phyloP scores from a whole-genome alignment of 495 filamentous ascomycete genomes.

The Penicillium lagena region DNA sequence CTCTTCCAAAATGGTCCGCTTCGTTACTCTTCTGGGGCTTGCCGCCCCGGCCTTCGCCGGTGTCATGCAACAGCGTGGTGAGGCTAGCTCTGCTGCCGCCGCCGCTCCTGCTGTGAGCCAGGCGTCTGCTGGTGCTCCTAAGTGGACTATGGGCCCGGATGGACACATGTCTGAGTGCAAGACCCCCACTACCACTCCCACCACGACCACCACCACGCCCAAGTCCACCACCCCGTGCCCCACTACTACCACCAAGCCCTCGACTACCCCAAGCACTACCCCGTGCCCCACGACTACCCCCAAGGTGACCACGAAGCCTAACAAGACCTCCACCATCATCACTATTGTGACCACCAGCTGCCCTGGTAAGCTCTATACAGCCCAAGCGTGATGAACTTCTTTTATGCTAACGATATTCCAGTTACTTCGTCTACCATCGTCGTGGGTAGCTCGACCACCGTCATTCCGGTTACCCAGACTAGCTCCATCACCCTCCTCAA shows the following conservation, averaged over 20 bases:
- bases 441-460: slow-evolving; percentile 23
- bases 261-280: not conserved
- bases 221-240: slow-evolving; percentile 9
- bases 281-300: not conserved
- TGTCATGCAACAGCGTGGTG: slow-evolving; percentile 28
- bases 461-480: slow-evolving; percentile 30
- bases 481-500: slow-evolving; percentile 32
- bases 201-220: not conserved
- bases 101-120: not conserved
- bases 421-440: slow-evolving; percentile 26
- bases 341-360: slow-evolving; percentile 30
- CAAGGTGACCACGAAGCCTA: slow-evolving; percentile 14
- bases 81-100: slow-evolving; percentile 5
- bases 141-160: slow-evolving; percentile 1
- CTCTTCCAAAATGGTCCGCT: slow-evolving; percentile 35
- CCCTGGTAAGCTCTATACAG: slow-evolving; percentile 23
- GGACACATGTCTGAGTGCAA: slow-evolving; percentile 9
- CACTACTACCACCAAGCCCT: slow-evolving; percentile 4
- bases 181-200: slow-evolving; percentile 1
- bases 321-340: slow-evolving; percentile 27
- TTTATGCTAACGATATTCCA: slow-evolving; percentile 12
- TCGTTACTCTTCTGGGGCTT: slow-evolving; percentile 35
- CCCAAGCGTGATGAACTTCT: not conserved
- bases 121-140: not conserved
- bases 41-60: slow-evolving; percentile 35